Conservation (phyloP, 163 green algal species). For the Chloromonas sp. region DNA sequence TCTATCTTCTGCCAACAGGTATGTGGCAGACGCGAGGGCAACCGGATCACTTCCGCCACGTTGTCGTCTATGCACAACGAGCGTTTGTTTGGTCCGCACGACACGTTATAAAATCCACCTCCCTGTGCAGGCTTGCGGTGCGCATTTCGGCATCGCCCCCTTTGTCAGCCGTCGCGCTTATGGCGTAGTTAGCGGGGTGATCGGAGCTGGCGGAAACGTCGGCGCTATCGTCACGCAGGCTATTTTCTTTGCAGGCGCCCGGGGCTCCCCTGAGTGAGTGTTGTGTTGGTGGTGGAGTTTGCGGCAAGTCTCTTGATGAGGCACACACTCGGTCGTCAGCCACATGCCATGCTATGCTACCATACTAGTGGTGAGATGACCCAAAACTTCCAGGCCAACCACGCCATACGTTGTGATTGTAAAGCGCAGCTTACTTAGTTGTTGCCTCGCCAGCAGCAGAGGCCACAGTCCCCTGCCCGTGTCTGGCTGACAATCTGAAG, state of each 20-base stretch:
- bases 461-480: no score
- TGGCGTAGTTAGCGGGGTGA: constrained; percentile 77
- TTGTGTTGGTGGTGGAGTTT: not conserved
- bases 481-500: no score
- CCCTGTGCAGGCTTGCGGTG: constrained; percentile 20
- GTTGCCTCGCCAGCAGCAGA: no score
- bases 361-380: not conserved
- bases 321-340: not conserved
- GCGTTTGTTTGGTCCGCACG: not conserved
- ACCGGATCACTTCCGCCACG: not conserved
- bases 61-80: not conserved
- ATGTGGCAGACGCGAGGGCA: no score
- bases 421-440: no score
- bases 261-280: constrained; percentile 3
- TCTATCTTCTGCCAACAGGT: constrained; percentile 46
- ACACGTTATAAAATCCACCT: not conserved
- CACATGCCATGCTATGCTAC: not conserved
- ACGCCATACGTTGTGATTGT: no score
- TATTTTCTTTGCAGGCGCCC: constrained; percentile 63
- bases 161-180: constrained; percentile 83
- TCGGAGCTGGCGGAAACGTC: constrained; percentile 83
- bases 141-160: constrained; percentile 78
- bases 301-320: not conserved
- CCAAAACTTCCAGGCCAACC: not conserved
- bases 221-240: constrained; percentile 71